Conservation (phyloP, 2,329 filamentous ascomycete species). For the Penicillium sp. region DNA sequence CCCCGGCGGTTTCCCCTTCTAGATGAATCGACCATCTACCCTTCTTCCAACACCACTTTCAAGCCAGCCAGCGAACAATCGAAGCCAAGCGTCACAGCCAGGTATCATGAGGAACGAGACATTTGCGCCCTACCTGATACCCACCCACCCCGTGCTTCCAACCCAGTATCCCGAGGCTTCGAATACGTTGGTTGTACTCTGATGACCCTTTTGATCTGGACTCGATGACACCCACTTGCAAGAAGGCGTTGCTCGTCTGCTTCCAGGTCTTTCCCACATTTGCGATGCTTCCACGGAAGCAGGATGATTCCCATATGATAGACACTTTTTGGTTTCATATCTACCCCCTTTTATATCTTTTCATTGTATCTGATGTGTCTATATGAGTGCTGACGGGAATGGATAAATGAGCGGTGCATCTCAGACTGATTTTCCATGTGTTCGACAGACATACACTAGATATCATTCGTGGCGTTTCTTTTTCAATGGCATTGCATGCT, state of each 20-base stretch:
- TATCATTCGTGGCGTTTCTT: conserved; percentile 1
- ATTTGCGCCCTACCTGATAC: not conserved
- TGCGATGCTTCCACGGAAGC: conserved; percentile 8
- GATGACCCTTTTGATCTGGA: not conserved
- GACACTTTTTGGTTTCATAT: conserved; percentile 4
- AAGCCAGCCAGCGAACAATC: not conserved
- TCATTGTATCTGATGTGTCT: conserved; percentile 4
- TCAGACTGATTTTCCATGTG: not conserved
- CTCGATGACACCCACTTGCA: not conserved
- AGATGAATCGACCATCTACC: conserved; percentile 19
- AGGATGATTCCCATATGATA: conserved; percentile 21
- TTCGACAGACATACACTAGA: not conserved
- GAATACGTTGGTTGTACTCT: not conserved
- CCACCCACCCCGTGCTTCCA: not conserved
- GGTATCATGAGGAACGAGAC: not conserved
- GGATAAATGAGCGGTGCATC: conserved; percentile 15
- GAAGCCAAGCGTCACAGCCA: not conserved
- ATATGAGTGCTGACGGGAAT: conserved; percentile 15
- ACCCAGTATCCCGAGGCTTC: not conserved
- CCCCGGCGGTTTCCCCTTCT: conserved; percentile 56
- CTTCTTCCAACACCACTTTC: not conserved
- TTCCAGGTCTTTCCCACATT: conserved; percentile 5
- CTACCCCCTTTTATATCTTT: not conserved
- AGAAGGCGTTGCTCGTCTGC: not conserved
- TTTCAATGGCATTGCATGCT: not conserved